Base-by-base conservation (phyloP, 768 basidiomycete species). In the Xerocomellus dryophilus region DNA sequence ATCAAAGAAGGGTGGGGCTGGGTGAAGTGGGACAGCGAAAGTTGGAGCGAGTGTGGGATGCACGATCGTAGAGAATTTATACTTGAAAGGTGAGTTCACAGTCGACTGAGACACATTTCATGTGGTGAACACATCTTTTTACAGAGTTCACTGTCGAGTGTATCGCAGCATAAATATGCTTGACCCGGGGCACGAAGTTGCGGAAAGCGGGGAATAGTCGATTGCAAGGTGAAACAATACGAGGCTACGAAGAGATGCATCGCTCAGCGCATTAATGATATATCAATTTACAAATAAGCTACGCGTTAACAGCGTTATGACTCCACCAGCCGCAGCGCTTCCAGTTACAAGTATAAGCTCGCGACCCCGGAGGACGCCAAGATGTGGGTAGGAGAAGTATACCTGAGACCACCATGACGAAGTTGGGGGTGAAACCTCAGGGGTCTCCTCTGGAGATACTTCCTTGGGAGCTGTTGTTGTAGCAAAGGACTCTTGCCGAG, bases 1-100 rank as follows among this genome's bases (percentile, higher is more conserved):
- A 81, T 86, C 58, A 85, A 84, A 70, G 75, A 78, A 8, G 81
- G 81, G 0, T 86, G 84, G 84, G 83, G 84, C 21, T 86, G 83
- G 83, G 61, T 66, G 20, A 82, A 83, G 57, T 85, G 84, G 83
- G 75, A 85, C 54, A 62, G 74, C 12, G 72, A 75, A n/a, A 59
- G 62, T 38, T 84, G 83, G 82, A 56, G 57, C 35, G 71, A 72
- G 49, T 72, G 73, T 53, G 54, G 62, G 34, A 77, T 78, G 74
- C 60, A 62, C 17, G 74, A 74, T 34, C 73, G 69, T 25, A 64
- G 59, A 11, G 77, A 83, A 54, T 69, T 81, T 17, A 68, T 80
- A 5, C 67, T 76, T 45, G 82, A 83, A 47, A 75, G 81, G 81
- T 73, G 32, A 43, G 72, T 50, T 15, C 12, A 20, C 17, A 29